Conservation (phyloP, 306 rosid species). For the Gastrolobium bilobum region DNA sequence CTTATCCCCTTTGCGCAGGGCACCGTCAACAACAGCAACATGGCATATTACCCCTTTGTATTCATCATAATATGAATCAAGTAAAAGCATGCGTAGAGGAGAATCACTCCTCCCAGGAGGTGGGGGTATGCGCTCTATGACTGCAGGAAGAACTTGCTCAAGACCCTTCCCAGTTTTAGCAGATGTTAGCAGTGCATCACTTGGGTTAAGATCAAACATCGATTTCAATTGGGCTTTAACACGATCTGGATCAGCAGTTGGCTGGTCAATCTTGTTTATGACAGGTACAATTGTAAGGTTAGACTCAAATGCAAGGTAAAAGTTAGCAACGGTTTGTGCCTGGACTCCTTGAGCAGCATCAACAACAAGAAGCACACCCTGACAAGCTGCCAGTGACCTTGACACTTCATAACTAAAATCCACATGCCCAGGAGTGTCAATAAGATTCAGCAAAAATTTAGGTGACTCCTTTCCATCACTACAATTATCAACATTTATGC, state of each 20-base stretch:
- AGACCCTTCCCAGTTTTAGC: constrained; percentile 97
- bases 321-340: constrained; percentile 95
- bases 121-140: constrained; percentile 80
- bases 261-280: constrained; percentile 94
- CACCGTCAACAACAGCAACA: constrained; percentile 90
- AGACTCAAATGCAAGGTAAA: constrained; percentile 89
- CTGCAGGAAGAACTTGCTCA: constrained; percentile 91
- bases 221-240: constrained; percentile 85
- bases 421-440: constrained; percentile 96
- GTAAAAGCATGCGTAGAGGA: constrained; percentile 89
- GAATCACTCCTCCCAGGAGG: constrained; percentile 77
- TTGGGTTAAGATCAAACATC: constrained; percentile 91
- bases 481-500: constrained; percentile 42
- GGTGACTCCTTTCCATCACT: constrained; percentile 52
- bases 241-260: constrained; percentile 90
- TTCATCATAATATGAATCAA: constrained; percentile 95
- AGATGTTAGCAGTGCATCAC: constrained; percentile 83
- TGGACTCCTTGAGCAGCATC: constrained; percentile 98
- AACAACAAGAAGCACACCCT: constrained; percentile 91
- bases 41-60: constrained; percentile 95
- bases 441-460: constrained; percentile 72
- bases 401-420: constrained; percentile 96
- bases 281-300: constrained; percentile 79
- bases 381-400: constrained; percentile 95
- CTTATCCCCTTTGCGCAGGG: constrained; percentile 85